Evolutionary conservation across 2,329 filamentous ascomycete species (phyloP).

Genomic region (Colletotrichum higginsianum): DNA sequence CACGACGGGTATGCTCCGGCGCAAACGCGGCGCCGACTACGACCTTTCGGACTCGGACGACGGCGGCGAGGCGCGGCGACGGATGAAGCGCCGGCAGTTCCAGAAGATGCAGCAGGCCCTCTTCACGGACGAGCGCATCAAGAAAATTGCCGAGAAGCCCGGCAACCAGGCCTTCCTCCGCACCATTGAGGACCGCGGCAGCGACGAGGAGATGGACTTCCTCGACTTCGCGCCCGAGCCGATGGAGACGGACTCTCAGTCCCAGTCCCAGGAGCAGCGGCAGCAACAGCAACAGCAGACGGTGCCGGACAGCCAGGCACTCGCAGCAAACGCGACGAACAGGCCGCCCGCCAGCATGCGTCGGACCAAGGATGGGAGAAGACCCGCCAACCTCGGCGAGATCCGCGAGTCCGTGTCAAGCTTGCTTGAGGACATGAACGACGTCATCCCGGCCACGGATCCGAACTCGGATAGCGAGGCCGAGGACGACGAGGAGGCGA

Average conservation of each 20-base stretch:
- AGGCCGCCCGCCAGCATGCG: slow-evolving; percentile 74
- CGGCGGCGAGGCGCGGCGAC: slow-evolving; percentile 81
- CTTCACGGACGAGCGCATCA: slow-evolving; percentile 89
- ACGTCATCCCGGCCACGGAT: slow-evolving; percentile 64
- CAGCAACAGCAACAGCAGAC: slow-evolving; percentile 50
- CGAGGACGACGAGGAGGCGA: slow-evolving; percentile 58
- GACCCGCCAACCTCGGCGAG: slow-evolving; percentile 82
- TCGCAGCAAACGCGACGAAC: slow-evolving; percentile 57
- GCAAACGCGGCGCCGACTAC: slow-evolving; percentile 85
- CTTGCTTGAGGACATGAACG: slow-evolving; percentile 80
- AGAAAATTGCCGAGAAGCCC: slow-evolving; percentile 89
- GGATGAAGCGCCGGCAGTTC: slow-evolving; percentile 89
- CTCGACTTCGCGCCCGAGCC: slow-evolving; percentile 63
- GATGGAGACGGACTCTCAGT: slow-evolving; percentile 53
- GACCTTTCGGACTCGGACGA: slow-evolving; percentile 94
- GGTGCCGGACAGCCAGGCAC: slow-evolving; percentile 67
- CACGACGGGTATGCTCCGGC: slow-evolving; percentile 87
- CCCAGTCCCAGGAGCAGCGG: slow-evolving; percentile 46
- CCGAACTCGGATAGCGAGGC: slow-evolving; percentile 65
- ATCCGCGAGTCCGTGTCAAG: slow-evolving; percentile 88
- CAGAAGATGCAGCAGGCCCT: slow-evolving; percentile 92
- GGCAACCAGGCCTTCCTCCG: slow-evolving; percentile 92
- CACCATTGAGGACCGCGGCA: slow-evolving; percentile 86
- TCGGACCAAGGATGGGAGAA: slow-evolving; percentile 73
- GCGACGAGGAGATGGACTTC: slow-evolving; percentile 84